These are phyloP conservation scores for Thuja plicata DNA, from an alignment of 83 land plant genomes.

Conservation along the genomic window DNA sequence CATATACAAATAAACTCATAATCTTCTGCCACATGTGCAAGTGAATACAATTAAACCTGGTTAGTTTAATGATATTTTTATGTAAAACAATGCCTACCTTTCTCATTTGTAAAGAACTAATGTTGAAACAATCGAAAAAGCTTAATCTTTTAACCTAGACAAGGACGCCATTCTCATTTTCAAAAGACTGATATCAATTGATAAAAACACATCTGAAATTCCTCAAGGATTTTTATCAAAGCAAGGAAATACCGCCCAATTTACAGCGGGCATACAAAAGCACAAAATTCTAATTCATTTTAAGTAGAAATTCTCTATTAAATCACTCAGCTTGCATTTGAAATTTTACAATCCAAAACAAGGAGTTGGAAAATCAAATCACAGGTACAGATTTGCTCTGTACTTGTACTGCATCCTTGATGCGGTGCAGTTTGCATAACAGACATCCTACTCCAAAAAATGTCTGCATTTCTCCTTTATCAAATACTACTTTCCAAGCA, in stretches of 20 bases:
- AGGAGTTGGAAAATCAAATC: not conserved
- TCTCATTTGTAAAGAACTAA: not conserved
- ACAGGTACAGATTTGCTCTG: not conserved
- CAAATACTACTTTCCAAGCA: not conserved
- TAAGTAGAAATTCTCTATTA: not conserved
- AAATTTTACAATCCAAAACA: not conserved
- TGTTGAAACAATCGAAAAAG: not conserved
- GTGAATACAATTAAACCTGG: not conserved
- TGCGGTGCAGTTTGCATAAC: not conserved
- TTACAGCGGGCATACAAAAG: not conserved
- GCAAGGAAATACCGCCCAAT: not conserved
- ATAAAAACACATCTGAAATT: not conserved
- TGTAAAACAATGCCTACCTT: not conserved
- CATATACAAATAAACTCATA: not conserved
- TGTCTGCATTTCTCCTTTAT: not conserved
- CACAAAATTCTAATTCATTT: not conserved
- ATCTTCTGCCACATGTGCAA: constrained; percentile 5
- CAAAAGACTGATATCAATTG: not conserved
- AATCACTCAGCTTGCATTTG: not conserved
- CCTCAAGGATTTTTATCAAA: not conserved
- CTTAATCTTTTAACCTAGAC: not conserved
- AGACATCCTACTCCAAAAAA: not conserved
- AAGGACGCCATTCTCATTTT: not conserved
- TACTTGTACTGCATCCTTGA: not conserved
- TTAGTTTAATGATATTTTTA: not conserved